Percentiles rank a stretch among this genome's conserved stretches.
Conservation (phyloP, 2,329 filamentous ascomycete species). For the Alternaria solani region DNA sequence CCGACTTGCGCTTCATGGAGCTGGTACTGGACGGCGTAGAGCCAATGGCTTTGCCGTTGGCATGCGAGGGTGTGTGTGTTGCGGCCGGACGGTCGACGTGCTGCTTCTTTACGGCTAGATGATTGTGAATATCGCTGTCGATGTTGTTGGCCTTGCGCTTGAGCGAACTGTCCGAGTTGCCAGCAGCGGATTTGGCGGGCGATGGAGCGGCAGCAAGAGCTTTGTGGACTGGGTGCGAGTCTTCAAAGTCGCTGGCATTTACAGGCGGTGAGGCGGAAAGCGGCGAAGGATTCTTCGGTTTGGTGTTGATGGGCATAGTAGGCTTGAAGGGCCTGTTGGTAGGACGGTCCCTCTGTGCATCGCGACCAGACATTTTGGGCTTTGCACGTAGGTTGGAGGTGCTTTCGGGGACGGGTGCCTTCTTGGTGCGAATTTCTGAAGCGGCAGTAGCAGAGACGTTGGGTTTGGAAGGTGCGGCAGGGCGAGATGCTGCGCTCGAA, state of each 20-base stretch:
- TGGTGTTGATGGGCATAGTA: slow-evolving; percentile 55
- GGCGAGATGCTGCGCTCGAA: slow-evolving; percentile 26
- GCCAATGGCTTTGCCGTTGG: slow-evolving; percentile 39
- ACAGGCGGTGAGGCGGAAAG: slow-evolving; percentile 68
- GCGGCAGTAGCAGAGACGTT: slow-evolving; percentile 31
- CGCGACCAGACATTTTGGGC: slow-evolving; percentile 39
- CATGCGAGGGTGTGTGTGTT: slow-evolving; percentile 40
- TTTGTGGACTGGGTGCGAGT: slow-evolving; percentile 53
- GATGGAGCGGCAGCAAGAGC: slow-evolving; percentile 47
- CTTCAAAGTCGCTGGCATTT: slow-evolving; percentile 66
- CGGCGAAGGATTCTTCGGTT: slow-evolving; percentile 68
- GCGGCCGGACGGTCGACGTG: slow-evolving; percentile 40
- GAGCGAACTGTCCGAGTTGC: slow-evolving; percentile 45
- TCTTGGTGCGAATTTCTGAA: slow-evolving; percentile 42
- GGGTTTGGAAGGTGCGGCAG: slow-evolving; percentile 29
- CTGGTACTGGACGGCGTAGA: slow-evolving; percentile 39
- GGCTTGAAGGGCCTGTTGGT: slow-evolving; percentile 35
- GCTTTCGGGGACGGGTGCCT: slow-evolving; percentile 30
- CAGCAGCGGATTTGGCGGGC: slow-evolving; percentile 42
- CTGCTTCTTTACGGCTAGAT: slow-evolving; percentile 45
- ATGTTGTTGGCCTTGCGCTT: slow-evolving; percentile 55
- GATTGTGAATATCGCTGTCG: slow-evolving; percentile 49
- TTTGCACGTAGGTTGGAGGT: slow-evolving; percentile 40
- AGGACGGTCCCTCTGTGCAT: slow-evolving; percentile 31
- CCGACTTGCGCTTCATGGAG: slow-evolving; percentile 57